Evolutionary conservation across 129 eudicot species (phyloP), one percentile per base, ranked within the genome.

Genomic region (Chrysanthemum lavandulifolium): DNA sequence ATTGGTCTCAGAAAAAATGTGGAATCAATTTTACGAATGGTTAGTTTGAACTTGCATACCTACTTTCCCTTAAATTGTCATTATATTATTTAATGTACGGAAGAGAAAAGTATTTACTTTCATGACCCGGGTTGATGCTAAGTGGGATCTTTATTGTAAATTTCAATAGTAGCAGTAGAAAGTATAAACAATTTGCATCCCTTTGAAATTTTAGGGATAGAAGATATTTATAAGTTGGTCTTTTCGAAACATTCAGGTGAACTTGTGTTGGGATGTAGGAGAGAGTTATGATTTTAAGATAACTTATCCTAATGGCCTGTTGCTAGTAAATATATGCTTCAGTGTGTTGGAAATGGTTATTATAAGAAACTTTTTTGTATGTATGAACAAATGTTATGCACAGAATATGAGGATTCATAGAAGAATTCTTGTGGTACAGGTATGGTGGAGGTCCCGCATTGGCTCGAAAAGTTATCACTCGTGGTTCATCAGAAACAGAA

Each of bases 401-500:
- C 53, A 19, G 27, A 51, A 27, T 56, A 59, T 48, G 14, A 5
- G 47, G 62, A 63, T 64, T 33, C 40, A 56, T 73, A 62, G 49
- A 61, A 74, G 62, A 62, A 67, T 77, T 73, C 43, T 56, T 73
- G 80, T 58, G 27, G 52, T 65, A 73, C 82, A 92, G 98, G 98
- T 92, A 92, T 80, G 98, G 96, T 67, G 98, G 98, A 61, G 98
- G 98, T 58, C 98, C 98, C 48, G 76, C 86, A 65, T 78, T 92
- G 91, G 87, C 95, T 21, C 87, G 98, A 31, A 87, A 84, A 80
- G 96, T 82, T 69, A 87, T 92, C 68, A 78, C 73, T 71, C 84
- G 91, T 65, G 96, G 98, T 66, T 88, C 91, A 54, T 83, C 91
- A 72, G 89, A 89, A 80, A 83, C 89, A 66, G 96, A 87, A 74